Evolutionary conservation across 805 yeast genomes (phyloP), one percentile per base, ranked within the genome.

Genomic region (Torulaspora microellipsoides): DNA sequence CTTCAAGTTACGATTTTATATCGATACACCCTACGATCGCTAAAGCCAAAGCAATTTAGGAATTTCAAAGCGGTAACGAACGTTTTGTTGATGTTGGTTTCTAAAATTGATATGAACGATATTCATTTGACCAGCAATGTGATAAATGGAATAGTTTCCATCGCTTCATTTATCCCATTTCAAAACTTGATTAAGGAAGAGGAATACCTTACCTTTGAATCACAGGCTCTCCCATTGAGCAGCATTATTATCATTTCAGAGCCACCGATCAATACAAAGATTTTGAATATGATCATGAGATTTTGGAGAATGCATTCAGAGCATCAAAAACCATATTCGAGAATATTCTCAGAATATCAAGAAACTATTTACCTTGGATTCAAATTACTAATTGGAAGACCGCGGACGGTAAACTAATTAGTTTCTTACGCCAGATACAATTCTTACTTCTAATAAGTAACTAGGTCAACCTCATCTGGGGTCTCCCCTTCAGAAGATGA

Each of bases 31-130:
- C n/a, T n/a, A n/a, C n/a, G n/a, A n/a, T n/a, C n/a, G n/a, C n/a
- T n/a, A n/a, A n/a, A n/a, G n/a, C n/a, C n/a, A n/a, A n/a, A n/a
- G n/a, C n/a, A n/a, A n/a, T n/a, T n/a, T n/a, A n/a, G n/a, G n/a
- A n/a, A n/a, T n/a, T n/a, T n/a, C n/a, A n/a, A n/a, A n/a, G n/a
- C n/a, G n/a, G 67, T 88, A 10, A 78, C 95, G 0, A 77, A 95
- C 42, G 68, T 93, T 12, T 60, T 90, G 31, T 76, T 81, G 23
- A 71, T 87, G 62, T 68, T 82, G 2, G 61, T 89, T 7, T 85
- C 89, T 0, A 96, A 93, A 27, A 80, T 93, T 25, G 98, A 93
- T 59, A 77, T 90, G 0, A 93, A 90, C 59, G 99, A 93, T 62
- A 72, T 88, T 38, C 72, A 71, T 11, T 78, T 90, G 58, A 82